phyloP scores from a whole-genome alignment of 2,329 filamentous ascomycete genomes.

The Pestalotiopsis sp. region DNA sequence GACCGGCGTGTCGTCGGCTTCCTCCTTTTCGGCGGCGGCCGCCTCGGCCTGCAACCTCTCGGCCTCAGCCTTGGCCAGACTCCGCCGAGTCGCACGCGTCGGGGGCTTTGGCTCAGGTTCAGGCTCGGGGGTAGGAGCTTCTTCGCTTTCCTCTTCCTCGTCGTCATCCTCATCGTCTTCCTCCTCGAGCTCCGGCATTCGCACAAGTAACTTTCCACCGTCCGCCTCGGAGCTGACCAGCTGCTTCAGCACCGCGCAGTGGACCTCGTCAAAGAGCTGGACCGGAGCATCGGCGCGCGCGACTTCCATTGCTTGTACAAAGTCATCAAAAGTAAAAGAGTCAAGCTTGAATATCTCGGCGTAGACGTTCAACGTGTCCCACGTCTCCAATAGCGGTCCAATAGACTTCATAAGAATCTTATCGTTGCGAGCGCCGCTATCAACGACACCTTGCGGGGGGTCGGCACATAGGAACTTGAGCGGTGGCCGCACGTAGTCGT shows the following conservation, averaged over 20 bases:
- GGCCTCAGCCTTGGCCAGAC: conserved; percentile 79
- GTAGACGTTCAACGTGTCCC: conserved; percentile 98
- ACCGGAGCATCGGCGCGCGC: conserved; percentile 75
- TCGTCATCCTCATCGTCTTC: conserved; percentile 69
- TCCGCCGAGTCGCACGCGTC: conserved; percentile 80
- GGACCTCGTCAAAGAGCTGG: conserved; percentile 85
- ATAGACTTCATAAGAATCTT: conserved; percentile 82
- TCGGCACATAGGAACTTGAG: conserved; percentile 78
- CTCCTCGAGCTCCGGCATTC: conserved; percentile 73
- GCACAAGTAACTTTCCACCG: conserved; percentile 78
- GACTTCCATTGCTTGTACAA: conserved; percentile 82
- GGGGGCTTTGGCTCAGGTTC: conserved; percentile 68
- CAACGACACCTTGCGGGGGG: conserved; percentile 53
- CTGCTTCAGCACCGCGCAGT: conserved; percentile 88
- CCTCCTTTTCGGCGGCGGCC: conserved; percentile 54
- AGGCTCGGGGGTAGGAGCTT: conserved; percentile 65
- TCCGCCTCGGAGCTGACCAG: conserved; percentile 76
- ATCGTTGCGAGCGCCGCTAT: conserved; percentile 49
- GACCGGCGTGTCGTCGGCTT: conserved; percentile 41
- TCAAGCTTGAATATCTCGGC: conserved; percentile 92
- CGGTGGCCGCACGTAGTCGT: conserved; percentile 69
- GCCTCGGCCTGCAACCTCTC: conserved; percentile 67
- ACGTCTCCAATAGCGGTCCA: conserved; percentile 84
- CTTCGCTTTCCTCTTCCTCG: conserved; percentile 58
- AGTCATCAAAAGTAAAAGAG: conserved; percentile 98